These are phyloP conservation scores for Pseudogymnoascus sp. DNA, from an alignment of 2,329 filamentous ascomycete species.

Conservation along the genomic window DNA sequence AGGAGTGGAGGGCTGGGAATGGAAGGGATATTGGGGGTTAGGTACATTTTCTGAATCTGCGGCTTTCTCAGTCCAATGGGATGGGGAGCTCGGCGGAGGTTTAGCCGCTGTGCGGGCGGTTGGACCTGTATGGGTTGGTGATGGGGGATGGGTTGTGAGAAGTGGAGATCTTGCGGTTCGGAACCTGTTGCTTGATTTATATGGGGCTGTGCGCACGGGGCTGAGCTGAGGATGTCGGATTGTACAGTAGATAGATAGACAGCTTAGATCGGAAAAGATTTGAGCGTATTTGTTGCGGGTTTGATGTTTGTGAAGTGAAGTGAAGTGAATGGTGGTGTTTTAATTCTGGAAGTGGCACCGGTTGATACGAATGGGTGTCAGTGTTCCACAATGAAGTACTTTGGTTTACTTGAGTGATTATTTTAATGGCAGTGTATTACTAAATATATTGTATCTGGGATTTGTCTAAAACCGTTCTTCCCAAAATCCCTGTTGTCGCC, in stretches of 20 bases:
- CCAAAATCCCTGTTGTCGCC: background rate
- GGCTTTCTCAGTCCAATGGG: background rate
- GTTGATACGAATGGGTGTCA: background rate
- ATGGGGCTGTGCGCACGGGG: background rate
- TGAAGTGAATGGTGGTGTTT: background rate
- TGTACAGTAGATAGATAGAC: slow-evolving; percentile 10
- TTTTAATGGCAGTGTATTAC: background rate
- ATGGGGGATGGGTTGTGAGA: slow-evolving; percentile 5
- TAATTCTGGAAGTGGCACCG: background rate
- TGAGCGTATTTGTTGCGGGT: background rate
- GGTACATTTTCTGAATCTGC: slow-evolving; percentile 2
- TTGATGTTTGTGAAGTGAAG: background rate
- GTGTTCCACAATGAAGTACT: background rate
- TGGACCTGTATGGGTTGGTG: background rate
- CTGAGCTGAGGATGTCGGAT: slow-evolving; percentile 3
- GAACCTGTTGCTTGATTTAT: slow-evolving; percentile 8
- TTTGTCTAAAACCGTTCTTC: background rate
- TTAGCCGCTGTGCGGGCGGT: background rate
- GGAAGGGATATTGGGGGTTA: background rate
- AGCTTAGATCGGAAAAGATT: background rate
- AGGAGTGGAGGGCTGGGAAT: background rate
- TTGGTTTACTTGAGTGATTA: background rate
- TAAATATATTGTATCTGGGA: background rate
- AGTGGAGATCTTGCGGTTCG: slow-evolving; percentile 6
- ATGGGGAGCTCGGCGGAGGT: slow-evolving; percentile 2